These are phyloP conservation scores for Chrysopogon serrulatus DNA, from an alignment of 176 grass and related monocot species.

Conservation along the genomic window DNA sequence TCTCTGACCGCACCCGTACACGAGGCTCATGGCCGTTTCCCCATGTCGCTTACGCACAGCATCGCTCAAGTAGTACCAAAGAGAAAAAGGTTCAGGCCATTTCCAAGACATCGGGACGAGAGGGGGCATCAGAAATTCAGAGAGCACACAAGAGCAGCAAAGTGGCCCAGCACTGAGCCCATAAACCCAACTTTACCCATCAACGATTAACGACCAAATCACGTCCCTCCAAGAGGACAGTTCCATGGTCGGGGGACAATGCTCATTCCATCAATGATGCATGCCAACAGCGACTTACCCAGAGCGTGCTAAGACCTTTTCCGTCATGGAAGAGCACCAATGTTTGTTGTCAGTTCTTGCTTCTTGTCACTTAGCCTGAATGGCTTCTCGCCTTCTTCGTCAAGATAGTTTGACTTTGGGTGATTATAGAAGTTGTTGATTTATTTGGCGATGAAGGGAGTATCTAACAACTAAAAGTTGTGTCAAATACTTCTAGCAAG, in stretches of 20 bases:
- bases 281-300: background rate
- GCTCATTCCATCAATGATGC: background rate
- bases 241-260: background rate
- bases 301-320: background rate
- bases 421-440: background rate
- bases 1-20: background rate
- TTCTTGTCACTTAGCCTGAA: background rate
- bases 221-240: background rate
- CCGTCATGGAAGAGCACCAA: background rate
- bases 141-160: background rate
- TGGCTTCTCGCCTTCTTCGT: background rate
- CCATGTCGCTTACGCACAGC: constrained; percentile 9
- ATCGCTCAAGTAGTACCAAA: background rate
- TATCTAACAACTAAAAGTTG: background rate
- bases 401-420: background rate
- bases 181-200: constrained; percentile 3
- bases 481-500: background rate
- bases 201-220: background rate
- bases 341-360: background rate
- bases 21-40: background rate
- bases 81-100: background rate
- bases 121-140: background rate
- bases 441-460: background rate
- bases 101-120: background rate
- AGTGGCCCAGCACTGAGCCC: constrained; percentile 15